These are phyloP conservation scores for Pseudodiploospora longispora DNA, from an alignment of 2,329 filamentous ascomycete genomes.

Conservation along the genomic window DNA sequence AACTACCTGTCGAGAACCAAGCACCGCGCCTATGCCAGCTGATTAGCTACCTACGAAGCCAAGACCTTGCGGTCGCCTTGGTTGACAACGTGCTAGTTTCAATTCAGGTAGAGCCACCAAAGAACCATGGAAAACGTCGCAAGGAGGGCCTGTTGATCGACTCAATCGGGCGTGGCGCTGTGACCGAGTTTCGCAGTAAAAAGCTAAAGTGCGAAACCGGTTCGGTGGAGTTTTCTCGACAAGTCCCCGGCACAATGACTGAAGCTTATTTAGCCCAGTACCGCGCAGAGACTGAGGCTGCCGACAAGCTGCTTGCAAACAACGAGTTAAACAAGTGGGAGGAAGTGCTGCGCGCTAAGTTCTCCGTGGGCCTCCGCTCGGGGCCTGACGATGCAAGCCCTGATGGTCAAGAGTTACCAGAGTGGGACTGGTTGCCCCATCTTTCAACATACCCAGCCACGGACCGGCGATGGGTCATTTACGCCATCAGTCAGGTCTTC, in stretches of 20 bases:
- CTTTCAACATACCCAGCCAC: constrained; percentile 42
- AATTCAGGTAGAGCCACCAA: constrained; percentile 59
- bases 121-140: constrained; percentile 45
- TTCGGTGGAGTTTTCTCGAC: constrained; percentile 25
- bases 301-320: constrained; percentile 39
- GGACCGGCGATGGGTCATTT: constrained; percentile 59
- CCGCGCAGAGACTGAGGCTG: constrained; percentile 34
- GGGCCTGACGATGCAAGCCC: constrained; percentile 11
- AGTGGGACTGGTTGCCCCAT: constrained; percentile 44
- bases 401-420: constrained; percentile 23
- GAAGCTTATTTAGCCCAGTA: constrained; percentile 41
- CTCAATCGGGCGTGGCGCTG: constrained; percentile 59
- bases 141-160: constrained; percentile 62
- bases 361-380: constrained; percentile 33
- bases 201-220: constrained; percentile 22
- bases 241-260: constrained; percentile 42
- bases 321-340: constrained; percentile 44
- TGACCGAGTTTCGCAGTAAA: constrained; percentile 28
- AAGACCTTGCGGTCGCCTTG: constrained; percentile 59
- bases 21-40: constrained; percentile 33
- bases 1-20: constrained; percentile 29
- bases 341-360: constrained; percentile 38
- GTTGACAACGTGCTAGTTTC: constrained; percentile 57
- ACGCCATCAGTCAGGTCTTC: constrained; percentile 54
- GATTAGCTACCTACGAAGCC: constrained; percentile 55